Evolutionary conservation across 768 basidiomycete genomes (phyloP).

Genomic region (Mycena albidolilacea): DNA sequence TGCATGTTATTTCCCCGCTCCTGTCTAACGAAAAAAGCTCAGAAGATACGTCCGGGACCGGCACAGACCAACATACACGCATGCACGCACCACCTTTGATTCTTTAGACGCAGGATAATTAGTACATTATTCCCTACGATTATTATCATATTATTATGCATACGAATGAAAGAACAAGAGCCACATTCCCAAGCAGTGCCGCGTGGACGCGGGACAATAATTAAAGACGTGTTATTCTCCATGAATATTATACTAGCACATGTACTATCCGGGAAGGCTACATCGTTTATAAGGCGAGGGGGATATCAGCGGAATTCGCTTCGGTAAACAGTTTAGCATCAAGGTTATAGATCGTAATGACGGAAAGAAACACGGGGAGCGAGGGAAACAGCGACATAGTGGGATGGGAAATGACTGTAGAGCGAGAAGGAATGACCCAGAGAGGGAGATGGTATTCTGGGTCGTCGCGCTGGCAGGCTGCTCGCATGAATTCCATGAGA

Average conservation of each 20-base stretch:
- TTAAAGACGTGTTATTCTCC: conserved; percentile 23
- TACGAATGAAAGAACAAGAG: neutral
- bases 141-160: too few species aligned
- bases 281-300: conserved; percentile 9
- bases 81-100: too few species aligned
- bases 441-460: conserved; percentile 18
- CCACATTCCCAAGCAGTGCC: neutral
- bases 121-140: too few species aligned
- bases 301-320: conserved; percentile 6
- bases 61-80: too few species aligned
- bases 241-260: conserved; percentile 28
- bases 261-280: conserved; percentile 31
- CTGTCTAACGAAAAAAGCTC: too few species aligned
- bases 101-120: too few species aligned
- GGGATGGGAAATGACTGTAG: conserved; percentile 3
- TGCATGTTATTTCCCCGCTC: too few species aligned
- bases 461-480: conserved; percentile 41
- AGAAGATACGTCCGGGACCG: too few species aligned
- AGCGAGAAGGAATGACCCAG: conserved; percentile 20
- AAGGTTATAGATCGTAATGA: conserved; percentile 31
- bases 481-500: conserved; percentile 90
- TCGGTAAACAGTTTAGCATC: conserved; percentile 18
- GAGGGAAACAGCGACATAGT: neutral
- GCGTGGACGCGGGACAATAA: neutral
- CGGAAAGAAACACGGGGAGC: conserved; percentile 8